Percentiles rank a stretch among this genome's conserved stretches.
Conservation (phyloP, 129 eudicot genomes). For the Saposhnikovia divaricata region DNA sequence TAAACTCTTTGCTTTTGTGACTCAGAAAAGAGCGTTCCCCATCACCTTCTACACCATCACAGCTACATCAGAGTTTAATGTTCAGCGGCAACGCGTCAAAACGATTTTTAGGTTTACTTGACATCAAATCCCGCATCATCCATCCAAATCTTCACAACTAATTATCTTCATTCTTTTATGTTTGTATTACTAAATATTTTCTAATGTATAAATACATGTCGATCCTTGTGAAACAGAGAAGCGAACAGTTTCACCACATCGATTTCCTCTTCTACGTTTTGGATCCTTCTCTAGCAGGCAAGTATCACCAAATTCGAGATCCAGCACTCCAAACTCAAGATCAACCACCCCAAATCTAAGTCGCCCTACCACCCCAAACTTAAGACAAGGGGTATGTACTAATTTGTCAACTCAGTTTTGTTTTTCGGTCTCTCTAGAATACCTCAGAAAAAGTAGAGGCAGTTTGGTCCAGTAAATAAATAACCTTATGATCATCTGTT, state of each 20-base stretch:
- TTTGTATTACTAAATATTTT: background rate
- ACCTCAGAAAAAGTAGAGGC: background rate
- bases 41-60: conserved; percentile 55
- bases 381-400: conserved; percentile 49
- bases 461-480: background rate
- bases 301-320: conserved; percentile 44
- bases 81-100: conserved; percentile 31
- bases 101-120: conserved; percentile 45
- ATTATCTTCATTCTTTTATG: background rate
- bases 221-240: conserved; percentile 39
- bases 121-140: background rate
- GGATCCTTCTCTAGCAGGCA: conserved; percentile 57
- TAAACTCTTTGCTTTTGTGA: conserved; percentile 6
- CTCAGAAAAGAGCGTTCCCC: conserved; percentile 64
- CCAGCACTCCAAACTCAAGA: conserved; percentile 39
- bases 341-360: conserved; percentile 37
- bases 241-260: conserved; percentile 68
- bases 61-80: conserved; percentile 39
- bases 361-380: conserved; percentile 60
- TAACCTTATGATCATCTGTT: background rate
- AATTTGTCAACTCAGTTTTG: background rate
- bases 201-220: background rate
- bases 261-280: conserved; percentile 59
- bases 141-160: conserved; percentile 1
- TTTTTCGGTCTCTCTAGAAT: background rate